phyloP scores from a whole-genome alignment of 2,329 filamentous ascomycete genomes.

The Fusarium nurragi region DNA sequence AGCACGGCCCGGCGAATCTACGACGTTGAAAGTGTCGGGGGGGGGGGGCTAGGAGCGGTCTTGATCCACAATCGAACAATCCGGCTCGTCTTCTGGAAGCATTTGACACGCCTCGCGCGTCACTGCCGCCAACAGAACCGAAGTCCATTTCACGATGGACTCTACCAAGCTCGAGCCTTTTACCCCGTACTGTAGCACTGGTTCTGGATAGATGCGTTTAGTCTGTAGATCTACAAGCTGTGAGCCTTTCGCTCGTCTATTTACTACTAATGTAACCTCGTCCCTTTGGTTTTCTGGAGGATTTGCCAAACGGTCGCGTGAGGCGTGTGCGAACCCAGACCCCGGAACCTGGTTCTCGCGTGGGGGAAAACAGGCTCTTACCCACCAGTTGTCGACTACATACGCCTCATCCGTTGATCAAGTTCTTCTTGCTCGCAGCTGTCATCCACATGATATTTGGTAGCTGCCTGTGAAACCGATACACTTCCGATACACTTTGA shows the following conservation, averaged over 20 bases:
- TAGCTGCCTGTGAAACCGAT: no score
- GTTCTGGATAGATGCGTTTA: not conserved
- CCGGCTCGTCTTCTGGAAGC: constrained; percentile 29
- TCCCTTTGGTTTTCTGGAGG: not conserved
- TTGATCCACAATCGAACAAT: constrained; percentile 26
- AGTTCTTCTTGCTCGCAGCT: no score
- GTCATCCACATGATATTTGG: no score
- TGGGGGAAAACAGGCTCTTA: not conserved
- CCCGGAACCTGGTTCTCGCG: not conserved
- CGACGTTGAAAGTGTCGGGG: not conserved
- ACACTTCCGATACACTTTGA: not conserved
- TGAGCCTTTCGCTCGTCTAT: not conserved
- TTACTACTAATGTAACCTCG: constrained; percentile 3
- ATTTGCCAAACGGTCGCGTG: constrained; percentile 10
- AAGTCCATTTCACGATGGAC: constrained; percentile 6
- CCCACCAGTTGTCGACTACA: constrained; percentile 23
- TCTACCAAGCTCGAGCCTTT: not conserved
- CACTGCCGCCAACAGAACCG: not conserved
- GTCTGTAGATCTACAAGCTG: constrained; percentile 1
- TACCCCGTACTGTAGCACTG: not conserved
- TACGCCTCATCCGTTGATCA: constrained; percentile 27
- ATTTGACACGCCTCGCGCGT: constrained; percentile 6
- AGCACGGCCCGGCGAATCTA: constrained; percentile 17
- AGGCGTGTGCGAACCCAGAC: not conserved
- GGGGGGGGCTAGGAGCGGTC: constrained; percentile 27